Conservation (phyloP, 345 rosid species). For the Psidium guajava region DNA sequence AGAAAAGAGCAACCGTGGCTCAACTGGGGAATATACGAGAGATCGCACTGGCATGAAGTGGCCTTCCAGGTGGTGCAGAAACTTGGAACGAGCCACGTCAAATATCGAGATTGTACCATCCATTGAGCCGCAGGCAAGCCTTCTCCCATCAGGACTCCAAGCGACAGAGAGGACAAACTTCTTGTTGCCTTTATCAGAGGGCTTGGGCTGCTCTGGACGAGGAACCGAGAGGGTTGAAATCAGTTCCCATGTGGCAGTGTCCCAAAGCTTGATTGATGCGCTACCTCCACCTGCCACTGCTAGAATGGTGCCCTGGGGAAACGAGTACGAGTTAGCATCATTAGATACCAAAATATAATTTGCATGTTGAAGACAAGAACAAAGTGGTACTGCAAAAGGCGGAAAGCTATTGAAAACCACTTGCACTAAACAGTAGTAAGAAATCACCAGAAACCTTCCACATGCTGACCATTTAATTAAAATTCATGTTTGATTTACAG, state of each 20-base stretch:
- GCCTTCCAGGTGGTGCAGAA: slow-evolving; percentile 82
- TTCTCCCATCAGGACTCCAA: slow-evolving; percentile 83
- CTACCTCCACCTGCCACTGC: slow-evolving; percentile 99
- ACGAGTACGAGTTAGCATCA: background rate
- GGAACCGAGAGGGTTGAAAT: slow-evolving; percentile 61
- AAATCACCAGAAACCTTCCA: background rate
- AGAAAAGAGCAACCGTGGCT: slow-evolving; percentile 62
- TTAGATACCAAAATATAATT: background rate
- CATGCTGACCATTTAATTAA: background rate
- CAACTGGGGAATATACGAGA: slow-evolving; percentile 70
- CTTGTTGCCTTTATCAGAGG: slow-evolving; percentile 79
- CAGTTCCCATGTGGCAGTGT: slow-evolving; percentile 86
- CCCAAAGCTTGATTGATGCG: slow-evolving; percentile 92
- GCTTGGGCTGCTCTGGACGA: slow-evolving; percentile 73
- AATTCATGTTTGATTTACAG: background rate
- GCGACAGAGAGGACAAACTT: slow-evolving; percentile 86
- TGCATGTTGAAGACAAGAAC: background rate
- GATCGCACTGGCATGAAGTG: slow-evolving; percentile 93
- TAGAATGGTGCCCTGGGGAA: slow-evolving; percentile 68
- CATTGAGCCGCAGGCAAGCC: slow-evolving; percentile 87
- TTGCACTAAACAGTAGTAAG: background rate
- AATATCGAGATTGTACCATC: slow-evolving; percentile 86
- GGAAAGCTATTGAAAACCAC: background rate
- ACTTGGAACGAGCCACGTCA: slow-evolving; percentile 70
- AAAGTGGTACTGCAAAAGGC: background rate